These are phyloP conservation scores for Linnemannia hyalina DNA, from an alignment of 192 early-diverging fungal genomes.

Conservation along the genomic window DNA sequence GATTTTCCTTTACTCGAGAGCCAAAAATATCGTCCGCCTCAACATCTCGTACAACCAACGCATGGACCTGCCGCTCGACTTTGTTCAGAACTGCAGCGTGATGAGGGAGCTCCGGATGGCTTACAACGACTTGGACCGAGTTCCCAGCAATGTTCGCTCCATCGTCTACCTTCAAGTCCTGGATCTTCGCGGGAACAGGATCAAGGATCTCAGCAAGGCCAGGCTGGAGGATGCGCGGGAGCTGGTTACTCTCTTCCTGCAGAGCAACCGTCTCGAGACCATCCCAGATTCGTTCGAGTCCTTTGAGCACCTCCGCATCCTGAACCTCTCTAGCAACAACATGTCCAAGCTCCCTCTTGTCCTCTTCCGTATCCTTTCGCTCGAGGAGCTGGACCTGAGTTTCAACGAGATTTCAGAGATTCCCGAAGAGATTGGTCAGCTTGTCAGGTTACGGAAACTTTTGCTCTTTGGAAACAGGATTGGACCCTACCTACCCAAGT, in stretches of 20 bases:
- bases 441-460: slow-evolving; percentile 70
- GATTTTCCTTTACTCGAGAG: slow-evolving; percentile 79
- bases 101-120: slow-evolving; percentile 78
- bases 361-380: slow-evolving; percentile 69
- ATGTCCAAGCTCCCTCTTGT: slow-evolving; percentile 76
- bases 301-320: slow-evolving; percentile 69
- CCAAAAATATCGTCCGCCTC: slow-evolving; percentile 79
- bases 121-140: slow-evolving; percentile 74
- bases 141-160: slow-evolving; percentile 77
- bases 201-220: slow-evolving; percentile 73
- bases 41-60: slow-evolving; percentile 86
- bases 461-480: slow-evolving; percentile 84
- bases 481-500: slow-evolving; percentile 74
- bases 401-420: slow-evolving; percentile 86
- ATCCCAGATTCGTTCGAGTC: slow-evolving; percentile 75
- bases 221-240: slow-evolving; percentile 72
- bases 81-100: slow-evolving; percentile 80
- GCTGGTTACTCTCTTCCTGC: slow-evolving; percentile 73
- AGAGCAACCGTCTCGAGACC: slow-evolving; percentile 79
- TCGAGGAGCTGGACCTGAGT: slow-evolving; percentile 82
- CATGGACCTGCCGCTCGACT: slow-evolving; percentile 86
- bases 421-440: slow-evolving; percentile 78
- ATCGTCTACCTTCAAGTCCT: slow-evolving; percentile 76
- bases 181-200: slow-evolving; percentile 84
- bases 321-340: slow-evolving; percentile 88